A percentile compares a stretch with the other conserved stretches of the same genome.
These are phyloP conservation scores for Acacia melanoxylon DNA, from an alignment of 306 rosid genomes.

Conservation along the genomic window DNA sequence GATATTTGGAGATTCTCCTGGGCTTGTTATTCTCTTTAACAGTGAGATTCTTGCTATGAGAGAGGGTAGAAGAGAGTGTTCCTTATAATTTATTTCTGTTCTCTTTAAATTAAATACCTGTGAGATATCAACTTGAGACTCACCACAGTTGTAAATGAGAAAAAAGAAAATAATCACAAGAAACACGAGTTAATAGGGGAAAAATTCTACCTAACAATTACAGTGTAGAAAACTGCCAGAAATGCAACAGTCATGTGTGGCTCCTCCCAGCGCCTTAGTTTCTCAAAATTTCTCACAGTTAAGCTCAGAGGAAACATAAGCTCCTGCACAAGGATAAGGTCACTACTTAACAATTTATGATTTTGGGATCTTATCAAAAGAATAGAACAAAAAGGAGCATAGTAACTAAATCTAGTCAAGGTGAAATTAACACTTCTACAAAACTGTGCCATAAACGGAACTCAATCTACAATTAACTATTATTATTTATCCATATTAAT, in stretches of 20 bases:
- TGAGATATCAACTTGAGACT: background rate
- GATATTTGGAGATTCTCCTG: no score
- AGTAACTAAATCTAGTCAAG: slow-evolving; percentile 1
- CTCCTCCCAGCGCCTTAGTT: slow-evolving; percentile 91
- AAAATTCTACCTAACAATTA: slow-evolving; percentile 68
- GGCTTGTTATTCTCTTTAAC: no score
- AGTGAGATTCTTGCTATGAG: no score
- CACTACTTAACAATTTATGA: slow-evolving; percentile 6
- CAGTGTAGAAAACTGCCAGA: slow-evolving; percentile 63
- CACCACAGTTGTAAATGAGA: background rate
- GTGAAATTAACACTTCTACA: background rate
- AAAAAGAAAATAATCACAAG: slow-evolving; percentile 6
- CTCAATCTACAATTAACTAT: slow-evolving; percentile 22
- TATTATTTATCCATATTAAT: background rate
- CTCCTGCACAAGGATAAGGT: slow-evolving; percentile 64
- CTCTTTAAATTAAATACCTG: no score
- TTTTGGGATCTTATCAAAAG: slow-evolving; percentile 15
- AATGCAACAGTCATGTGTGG: slow-evolving; percentile 80
- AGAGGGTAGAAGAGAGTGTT: no score
- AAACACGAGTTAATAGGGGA: slow-evolving; percentile 8
- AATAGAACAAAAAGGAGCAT: slow-evolving; percentile 14
- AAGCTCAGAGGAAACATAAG: slow-evolving; percentile 68
- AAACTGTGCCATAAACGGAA: slow-evolving; percentile 5
- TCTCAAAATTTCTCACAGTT: slow-evolving; percentile 56
- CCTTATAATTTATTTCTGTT: no score